Percentiles rank a stretch among this genome's conserved stretches.
These are phyloP conservation scores for Suillus subalutaceus DNA, from an alignment of 768 basidiomycete species.

Conservation along the genomic window DNA sequence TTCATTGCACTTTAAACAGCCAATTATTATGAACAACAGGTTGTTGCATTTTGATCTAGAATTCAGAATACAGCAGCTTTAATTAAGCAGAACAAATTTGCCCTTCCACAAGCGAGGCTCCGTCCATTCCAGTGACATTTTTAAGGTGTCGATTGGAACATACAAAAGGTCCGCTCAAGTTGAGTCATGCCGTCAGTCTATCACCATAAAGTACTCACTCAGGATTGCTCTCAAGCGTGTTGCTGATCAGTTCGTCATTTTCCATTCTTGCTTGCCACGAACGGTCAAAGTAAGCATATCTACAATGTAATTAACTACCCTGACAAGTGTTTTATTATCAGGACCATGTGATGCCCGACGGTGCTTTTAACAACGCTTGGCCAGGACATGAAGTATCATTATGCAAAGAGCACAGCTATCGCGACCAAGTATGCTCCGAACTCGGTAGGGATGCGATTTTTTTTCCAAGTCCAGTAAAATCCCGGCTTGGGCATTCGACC, in stretches of 20 bases:
- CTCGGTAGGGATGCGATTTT: not conserved
- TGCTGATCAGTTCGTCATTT: not conserved
- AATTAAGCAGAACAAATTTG: not conserved
- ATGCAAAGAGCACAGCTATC: slow-evolving; percentile 1
- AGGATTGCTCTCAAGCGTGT: not conserved
- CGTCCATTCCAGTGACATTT: not conserved
- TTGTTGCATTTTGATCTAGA: not conserved
- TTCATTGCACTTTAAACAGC: no score
- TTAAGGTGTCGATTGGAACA: not conserved
- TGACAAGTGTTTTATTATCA: not conserved
- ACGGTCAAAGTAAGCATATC: slow-evolving; percentile 2
- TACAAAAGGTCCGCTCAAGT: not conserved
- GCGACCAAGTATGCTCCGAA: slow-evolving; percentile 1
- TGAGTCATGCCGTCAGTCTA: not conserved
- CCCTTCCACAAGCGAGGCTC: not conserved
- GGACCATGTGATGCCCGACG: not conserved
- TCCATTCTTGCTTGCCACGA: not conserved
- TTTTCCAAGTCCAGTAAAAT: not conserved
- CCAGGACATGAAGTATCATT: slow-evolving; percentile 3
- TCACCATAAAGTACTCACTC: not conserved
- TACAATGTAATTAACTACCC: not conserved
- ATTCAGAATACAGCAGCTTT: not conserved
- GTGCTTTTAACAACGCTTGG: not conserved
- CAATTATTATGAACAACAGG: not conserved
- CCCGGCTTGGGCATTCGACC: no score